A percentile compares a stretch with the other conserved stretches of the same genome.
phyloP scores from a whole-genome alignment of 495 filamentous ascomycete genomes.

The Penicillium arizonense region DNA sequence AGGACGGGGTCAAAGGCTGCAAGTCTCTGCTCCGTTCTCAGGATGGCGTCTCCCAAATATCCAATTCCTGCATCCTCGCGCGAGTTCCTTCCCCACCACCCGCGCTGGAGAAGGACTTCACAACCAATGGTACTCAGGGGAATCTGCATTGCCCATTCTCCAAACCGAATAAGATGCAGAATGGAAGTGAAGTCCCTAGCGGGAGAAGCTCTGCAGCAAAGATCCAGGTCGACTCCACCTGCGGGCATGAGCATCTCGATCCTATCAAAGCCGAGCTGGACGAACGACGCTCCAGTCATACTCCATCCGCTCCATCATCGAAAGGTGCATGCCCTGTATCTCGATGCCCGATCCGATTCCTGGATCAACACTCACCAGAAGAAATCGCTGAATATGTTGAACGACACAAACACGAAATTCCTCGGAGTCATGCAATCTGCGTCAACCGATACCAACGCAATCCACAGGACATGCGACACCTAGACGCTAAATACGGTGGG shows the following conservation, averaged over 20 bases:
- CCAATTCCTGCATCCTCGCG: slow-evolving; percentile 39
- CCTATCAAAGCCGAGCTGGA: slow-evolving; percentile 46
- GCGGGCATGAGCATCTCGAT: slow-evolving; percentile 39
- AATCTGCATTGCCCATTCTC: slow-evolving; percentile 47
- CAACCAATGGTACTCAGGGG: slow-evolving; percentile 43
- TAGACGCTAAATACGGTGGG: slow-evolving; percentile 90
- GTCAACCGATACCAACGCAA: slow-evolving; percentile 83
- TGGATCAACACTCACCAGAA: slow-evolving; percentile 87
- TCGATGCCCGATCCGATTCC: slow-evolving; percentile 83
- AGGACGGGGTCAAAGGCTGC: slow-evolving; percentile 40
- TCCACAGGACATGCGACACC: slow-evolving; percentile 72
- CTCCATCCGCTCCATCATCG: slow-evolving; percentile 50
- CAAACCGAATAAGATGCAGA: slow-evolving; percentile 28
- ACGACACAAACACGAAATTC: slow-evolving; percentile 88
- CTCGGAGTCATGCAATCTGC: slow-evolving; percentile 86
- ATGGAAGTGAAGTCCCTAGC: slow-evolving; percentile 27
- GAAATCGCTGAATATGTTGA: slow-evolving; percentile 89
- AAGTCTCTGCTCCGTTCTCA: slow-evolving; percentile 34
- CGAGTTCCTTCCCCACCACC: slow-evolving; percentile 33
- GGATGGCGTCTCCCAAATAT: slow-evolving; percentile 24
- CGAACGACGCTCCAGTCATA: slow-evolving; percentile 37
- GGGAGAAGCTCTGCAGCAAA: slow-evolving; percentile 27
- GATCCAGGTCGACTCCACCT: slow-evolving; percentile 28
- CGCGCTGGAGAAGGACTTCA: slow-evolving; percentile 45
- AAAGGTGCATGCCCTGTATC: slow-evolving; percentile 72